These are phyloP conservation scores for Podaxis sp. DNA, from an alignment of 768 basidiomycete species.

Conservation along the genomic window DNA sequence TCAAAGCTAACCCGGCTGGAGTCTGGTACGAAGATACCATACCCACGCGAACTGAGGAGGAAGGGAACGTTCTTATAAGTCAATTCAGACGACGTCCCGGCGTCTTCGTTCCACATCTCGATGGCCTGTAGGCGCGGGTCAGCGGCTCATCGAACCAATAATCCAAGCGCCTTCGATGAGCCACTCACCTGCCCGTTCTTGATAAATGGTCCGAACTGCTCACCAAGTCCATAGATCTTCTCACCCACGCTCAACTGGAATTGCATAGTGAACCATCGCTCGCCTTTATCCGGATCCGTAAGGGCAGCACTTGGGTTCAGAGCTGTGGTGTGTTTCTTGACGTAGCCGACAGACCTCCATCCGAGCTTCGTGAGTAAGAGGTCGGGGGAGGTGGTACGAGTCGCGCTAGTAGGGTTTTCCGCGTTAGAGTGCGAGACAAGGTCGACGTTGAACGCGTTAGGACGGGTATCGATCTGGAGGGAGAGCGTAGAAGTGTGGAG, in stretches of 20 bases:
- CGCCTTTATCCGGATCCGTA: constrained; percentile 22
- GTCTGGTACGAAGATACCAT: constrained; percentile 46
- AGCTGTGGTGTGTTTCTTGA: constrained; percentile 23
- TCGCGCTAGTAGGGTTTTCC: constrained; percentile 21
- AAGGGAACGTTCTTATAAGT: constrained; percentile 37
- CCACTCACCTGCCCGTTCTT: constrained; percentile 39
- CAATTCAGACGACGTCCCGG: constrained; percentile 37
- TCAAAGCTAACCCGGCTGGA: constrained; percentile 47
- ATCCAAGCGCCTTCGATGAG: not conserved
- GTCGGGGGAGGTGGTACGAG: constrained; percentile 16
- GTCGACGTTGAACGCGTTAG: constrained; percentile 28
- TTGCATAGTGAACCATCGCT: constrained; percentile 30
- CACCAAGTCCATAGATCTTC: constrained; percentile 45
- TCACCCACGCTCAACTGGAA: constrained; percentile 40
- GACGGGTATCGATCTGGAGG: constrained; percentile 26
- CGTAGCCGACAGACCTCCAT: constrained; percentile 29
- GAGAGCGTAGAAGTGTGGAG: constrained; percentile 24
- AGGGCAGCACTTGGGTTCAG: constrained; percentile 20
- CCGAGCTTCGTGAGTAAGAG: constrained; percentile 29
- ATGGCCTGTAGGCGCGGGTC: constrained; percentile 20
- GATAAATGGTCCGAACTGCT: constrained; percentile 44
- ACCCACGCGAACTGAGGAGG: constrained; percentile 38
- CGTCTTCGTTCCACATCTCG: constrained; percentile 46
- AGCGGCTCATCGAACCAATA: not conserved
- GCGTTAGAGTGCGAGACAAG: constrained; percentile 21